Percentiles rank a stretch among this genome's conserved stretches.
These are phyloP conservation scores for Zygotorulaspora chibaensis DNA, from an alignment of 805 yeast genomes.

Conservation along the genomic window DNA sequence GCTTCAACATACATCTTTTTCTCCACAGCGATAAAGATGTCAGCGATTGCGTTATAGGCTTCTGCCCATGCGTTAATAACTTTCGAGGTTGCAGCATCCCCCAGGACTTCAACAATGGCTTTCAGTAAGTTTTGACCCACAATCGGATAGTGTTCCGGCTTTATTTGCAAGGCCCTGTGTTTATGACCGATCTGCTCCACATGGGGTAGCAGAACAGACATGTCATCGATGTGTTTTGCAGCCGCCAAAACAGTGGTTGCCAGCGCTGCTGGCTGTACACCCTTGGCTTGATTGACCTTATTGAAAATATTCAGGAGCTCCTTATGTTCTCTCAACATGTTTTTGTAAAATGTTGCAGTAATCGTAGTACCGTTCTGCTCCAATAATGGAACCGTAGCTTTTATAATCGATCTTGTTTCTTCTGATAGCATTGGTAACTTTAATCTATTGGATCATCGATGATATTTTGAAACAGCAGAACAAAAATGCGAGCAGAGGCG, in stretches of 20 bases:
- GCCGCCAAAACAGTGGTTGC: constrained; percentile 59
- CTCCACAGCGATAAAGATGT: constrained; percentile 55
- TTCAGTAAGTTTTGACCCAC: constrained; percentile 56
- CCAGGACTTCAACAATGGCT: constrained; percentile 52
- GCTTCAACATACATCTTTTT: constrained; percentile 42
- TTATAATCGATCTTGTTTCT: constrained; percentile 37
- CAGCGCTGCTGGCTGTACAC: constrained; percentile 58
- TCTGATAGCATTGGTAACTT: constrained; percentile 27
- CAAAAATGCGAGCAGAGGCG: too few species aligned
- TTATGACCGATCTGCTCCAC: constrained; percentile 59
- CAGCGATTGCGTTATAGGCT: constrained; percentile 63
- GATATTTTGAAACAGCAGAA: too few species aligned
- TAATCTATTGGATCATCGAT: too few species aligned
- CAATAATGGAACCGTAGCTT: constrained; percentile 52
- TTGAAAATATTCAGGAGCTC: constrained; percentile 61
- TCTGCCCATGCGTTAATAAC: constrained; percentile 60
- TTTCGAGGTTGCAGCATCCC: constrained; percentile 55
- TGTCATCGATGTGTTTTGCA: constrained; percentile 58
- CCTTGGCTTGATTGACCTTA: constrained; percentile 49
- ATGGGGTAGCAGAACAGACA: constrained; percentile 48
- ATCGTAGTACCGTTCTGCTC: constrained; percentile 51
- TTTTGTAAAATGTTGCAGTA: constrained; percentile 50
- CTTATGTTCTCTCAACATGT: constrained; percentile 51
- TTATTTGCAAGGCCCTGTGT: constrained; percentile 60
- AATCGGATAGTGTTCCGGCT: constrained; percentile 61